A percentile compares a stretch with the other conserved stretches of the same genome.
Conservation (phyloP, 1,284 basidiomycete species). For the Trichosporon sp. region DNA sequence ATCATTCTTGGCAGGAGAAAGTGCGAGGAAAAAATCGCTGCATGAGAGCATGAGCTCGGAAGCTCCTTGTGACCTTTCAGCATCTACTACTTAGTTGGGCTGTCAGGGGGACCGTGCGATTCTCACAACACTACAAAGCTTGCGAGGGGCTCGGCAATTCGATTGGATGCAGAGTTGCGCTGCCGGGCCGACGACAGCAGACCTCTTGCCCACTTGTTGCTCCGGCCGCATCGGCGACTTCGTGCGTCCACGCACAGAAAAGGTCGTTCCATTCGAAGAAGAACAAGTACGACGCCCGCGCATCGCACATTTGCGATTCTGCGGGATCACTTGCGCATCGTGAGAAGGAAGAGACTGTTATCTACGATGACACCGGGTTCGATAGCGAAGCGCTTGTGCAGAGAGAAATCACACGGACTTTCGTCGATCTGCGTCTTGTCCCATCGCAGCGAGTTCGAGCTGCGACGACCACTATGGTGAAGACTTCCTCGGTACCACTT, state of each 20-base stretch:
- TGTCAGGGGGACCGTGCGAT: background rate
- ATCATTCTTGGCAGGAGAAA: background rate
- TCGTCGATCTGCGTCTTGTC: no score
- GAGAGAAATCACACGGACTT: no score
- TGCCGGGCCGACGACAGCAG: background rate
- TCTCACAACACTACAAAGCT: background rate
- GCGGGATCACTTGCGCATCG: background rate
- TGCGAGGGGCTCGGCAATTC: background rate
- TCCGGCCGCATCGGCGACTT: background rate
- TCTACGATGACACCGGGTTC: background rate
- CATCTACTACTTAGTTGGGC: background rate
- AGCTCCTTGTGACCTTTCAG: background rate
- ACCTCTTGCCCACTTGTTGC: background rate
- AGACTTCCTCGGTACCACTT: no score
- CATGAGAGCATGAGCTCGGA: background rate
- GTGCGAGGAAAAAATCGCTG: background rate
- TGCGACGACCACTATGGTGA: no score
- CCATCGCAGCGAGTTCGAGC: no score
- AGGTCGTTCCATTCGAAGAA: background rate
- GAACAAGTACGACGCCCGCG: background rate
- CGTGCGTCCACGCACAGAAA: background rate
- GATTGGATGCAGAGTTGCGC: background rate
- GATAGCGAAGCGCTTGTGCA: background rate
- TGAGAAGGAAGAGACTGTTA: background rate
- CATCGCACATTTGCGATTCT: background rate